Base-by-base conservation (phyloP, 345 rosid genomes). In the Moringa oleifera region DNA sequence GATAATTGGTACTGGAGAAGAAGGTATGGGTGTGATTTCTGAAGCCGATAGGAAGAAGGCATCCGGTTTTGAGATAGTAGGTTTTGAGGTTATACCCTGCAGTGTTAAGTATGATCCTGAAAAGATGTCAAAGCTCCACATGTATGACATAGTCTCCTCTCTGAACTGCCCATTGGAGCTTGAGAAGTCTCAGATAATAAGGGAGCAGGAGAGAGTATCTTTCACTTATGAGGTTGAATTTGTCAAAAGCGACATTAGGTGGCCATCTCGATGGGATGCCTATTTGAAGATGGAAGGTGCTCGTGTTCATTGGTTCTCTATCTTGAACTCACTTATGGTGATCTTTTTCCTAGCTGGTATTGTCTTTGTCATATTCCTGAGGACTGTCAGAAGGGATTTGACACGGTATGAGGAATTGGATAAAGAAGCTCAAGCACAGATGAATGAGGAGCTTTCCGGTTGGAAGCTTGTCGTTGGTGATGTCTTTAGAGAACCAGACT, bases 231-330 rank as follows among this genome's bases (percentile, higher is more conserved):
- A 85, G 74, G 95, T 88, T 55, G 86, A 81, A 55, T 88, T 88
- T 68, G 91, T 81, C 25, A 88, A 83, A 70, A 85, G 91, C 70
- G 80, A 76, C 67, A 76, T 58, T 33, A 81, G 86, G 72, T 88
- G 91, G 95, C 91, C 91, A 60, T 88, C 95, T 13, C 80, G 95
- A 36, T 88, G 95, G 95, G 95, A 88, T 85, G 91, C 89, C 50
- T 88, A 88, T 73, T 70, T 88, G 81, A 88, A 82, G 71, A 85
- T 88, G 91, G 91, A 85, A 79, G 95, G 95, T 74, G 88, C 89
- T 50, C 86, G 91, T 25, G 90, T 88, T 55, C 95, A 83, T 71
- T 88, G 95, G 95, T 88, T 88, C 72, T 88, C 95, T 7, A 85
- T 88, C 68, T 68, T 88, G 22, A 88, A 88, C 69, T 88, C 95